These are phyloP conservation scores for Calonectria pseudoturangicola DNA, from an alignment of 2,329 filamentous ascomycete genomes.

Conservation along the genomic window DNA sequence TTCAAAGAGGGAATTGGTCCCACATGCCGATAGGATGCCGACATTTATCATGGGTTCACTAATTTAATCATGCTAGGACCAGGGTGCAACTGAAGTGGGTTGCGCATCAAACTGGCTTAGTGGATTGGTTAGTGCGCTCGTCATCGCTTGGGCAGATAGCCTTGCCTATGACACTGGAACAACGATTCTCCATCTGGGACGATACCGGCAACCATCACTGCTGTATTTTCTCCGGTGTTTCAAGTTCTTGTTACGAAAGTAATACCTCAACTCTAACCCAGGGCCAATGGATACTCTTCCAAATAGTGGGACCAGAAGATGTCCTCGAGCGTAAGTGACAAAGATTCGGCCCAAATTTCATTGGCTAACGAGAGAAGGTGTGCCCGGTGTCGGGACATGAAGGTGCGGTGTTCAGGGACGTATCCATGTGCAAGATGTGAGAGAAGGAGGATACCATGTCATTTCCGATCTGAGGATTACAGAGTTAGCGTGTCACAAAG, in stretches of 20 bases:
- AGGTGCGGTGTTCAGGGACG: constrained; percentile 9
- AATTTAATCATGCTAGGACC: background rate
- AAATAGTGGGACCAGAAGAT: constrained; percentile 18
- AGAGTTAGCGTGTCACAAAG: constrained; percentile 11
- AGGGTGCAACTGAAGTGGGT: background rate
- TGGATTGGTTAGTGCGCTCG: background rate
- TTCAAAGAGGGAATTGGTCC: background rate
- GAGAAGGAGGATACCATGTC: constrained; percentile 11
- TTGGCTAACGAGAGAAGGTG: background rate
- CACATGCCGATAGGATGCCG: constrained; percentile 15
- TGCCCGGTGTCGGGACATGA: constrained; percentile 21
- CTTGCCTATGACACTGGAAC: constrained; percentile 1
- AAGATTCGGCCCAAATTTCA: background rate
- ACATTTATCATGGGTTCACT: background rate
- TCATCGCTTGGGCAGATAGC: background rate
- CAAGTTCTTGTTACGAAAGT: background rate
- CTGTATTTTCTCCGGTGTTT: background rate
- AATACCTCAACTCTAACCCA: too few relatives aligned
- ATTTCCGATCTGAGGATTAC: constrained; percentile 14
- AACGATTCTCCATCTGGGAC: constrained; percentile 17
- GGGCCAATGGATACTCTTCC: constrained; percentile 3
- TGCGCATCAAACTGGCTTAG: background rate
- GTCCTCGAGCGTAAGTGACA: background rate
- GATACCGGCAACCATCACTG: background rate
- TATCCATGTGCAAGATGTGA: constrained; percentile 7